A percentile compares a stretch with the other conserved stretches of the same genome.
These are phyloP conservation scores for Heracleum sosnowskyi DNA, from an alignment of 129 eudicot genomes.

Conservation along the genomic window DNA sequence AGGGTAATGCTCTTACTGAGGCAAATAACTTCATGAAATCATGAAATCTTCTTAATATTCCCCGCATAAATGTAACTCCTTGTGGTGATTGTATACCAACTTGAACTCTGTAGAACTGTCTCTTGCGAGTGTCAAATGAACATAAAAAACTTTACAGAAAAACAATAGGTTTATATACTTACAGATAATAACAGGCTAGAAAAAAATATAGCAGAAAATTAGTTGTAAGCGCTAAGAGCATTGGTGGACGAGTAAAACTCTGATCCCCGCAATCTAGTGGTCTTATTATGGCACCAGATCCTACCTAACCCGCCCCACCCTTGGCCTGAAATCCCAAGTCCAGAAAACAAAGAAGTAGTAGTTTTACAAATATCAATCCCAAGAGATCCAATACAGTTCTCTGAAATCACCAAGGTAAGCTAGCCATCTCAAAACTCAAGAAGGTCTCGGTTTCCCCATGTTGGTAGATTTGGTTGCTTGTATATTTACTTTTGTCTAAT, in stretches of 20 bases:
- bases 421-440: background rate
- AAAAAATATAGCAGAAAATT: background rate
- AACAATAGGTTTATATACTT: background rate
- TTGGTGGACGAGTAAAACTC: background rate
- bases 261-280: background rate
- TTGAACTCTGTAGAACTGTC: conserved; percentile 97
- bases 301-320: background rate
- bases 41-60: conserved; percentile 92
- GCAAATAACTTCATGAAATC: conserved; percentile 82
- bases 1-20: conserved; percentile 57
- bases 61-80: conserved; percentile 75
- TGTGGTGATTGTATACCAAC: conserved; percentile 88
- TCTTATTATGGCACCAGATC: background rate
- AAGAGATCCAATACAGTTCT: background rate
- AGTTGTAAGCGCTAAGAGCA: background rate
- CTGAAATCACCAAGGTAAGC: background rate
- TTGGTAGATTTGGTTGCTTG: too few relatives aligned
- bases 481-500: background rate
- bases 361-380: background rate
- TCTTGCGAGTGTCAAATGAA: conserved; percentile 32
- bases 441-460: background rate
- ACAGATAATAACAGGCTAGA: background rate
- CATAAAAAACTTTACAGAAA: background rate
- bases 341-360: background rate
- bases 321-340: background rate